Conservation (phyloP, 2,329 filamentous ascomycete genomes). For the Eurotiales sp. region DNA sequence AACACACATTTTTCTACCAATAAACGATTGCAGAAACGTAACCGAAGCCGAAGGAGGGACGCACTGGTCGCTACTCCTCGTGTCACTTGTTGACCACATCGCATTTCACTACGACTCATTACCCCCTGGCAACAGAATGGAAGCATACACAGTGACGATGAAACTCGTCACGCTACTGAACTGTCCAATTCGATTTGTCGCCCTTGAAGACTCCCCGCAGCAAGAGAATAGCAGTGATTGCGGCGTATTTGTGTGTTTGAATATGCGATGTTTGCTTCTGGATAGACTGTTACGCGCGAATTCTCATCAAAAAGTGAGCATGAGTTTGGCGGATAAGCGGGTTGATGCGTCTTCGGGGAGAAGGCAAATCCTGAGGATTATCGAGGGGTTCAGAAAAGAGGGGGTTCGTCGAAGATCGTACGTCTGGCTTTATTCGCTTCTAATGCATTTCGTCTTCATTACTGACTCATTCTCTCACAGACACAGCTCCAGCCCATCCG, state of each 20-base stretch:
- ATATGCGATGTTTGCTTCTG: constrained; percentile 90
- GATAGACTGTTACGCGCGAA: constrained; percentile 76
- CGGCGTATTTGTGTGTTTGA: constrained; percentile 90
- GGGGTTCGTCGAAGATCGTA: constrained; percentile 79
- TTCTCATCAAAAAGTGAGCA: constrained; percentile 80
- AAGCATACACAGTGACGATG: constrained; percentile 65
- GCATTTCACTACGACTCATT: constrained; percentile 97
- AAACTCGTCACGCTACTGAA: constrained; percentile 69
- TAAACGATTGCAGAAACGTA: constrained; percentile 81
- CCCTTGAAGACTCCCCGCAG: constrained; percentile 79
- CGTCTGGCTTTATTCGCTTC: constrained; percentile 35
- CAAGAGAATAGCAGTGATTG: constrained; percentile 93
- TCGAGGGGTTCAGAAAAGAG: constrained; percentile 81
- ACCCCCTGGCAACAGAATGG: constrained; percentile 67
- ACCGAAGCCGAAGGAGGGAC: constrained; percentile 80
- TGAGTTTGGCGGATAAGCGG: constrained; percentile 84
- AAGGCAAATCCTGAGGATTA: constrained; percentile 87
- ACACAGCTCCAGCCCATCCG: constrained; percentile 15
- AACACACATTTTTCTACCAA: constrained; percentile 91
- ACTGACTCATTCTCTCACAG: constrained; percentile 1
- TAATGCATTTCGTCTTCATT: neutral
- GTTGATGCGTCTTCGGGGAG: constrained; percentile 76
- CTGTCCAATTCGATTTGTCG: constrained; percentile 65
- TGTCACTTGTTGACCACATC: constrained; percentile 81
- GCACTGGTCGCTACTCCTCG: constrained; percentile 91